Evolutionary conservation across 2,329 filamentous ascomycete species (phyloP), one percentile per base, ranked within the genome.

Genomic region (Botryotinia calthae): DNA sequence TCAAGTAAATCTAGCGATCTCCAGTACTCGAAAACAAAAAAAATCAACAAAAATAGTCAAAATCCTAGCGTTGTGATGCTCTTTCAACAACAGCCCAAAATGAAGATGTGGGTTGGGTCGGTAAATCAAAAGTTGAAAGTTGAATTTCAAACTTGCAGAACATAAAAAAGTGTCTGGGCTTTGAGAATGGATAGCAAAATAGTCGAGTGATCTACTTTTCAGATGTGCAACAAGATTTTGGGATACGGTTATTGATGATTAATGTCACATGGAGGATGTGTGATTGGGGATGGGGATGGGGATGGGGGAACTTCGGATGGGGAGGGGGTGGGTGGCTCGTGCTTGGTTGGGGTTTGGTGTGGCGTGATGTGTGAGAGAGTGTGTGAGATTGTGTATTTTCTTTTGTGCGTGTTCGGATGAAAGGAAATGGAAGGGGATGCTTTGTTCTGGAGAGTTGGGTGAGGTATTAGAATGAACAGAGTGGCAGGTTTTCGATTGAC

Each of bases 21-120:
- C 2, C 4, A 18, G 0, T 0, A 56, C 2, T 18, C 14, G 18
- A 3, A 18, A 0, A 28, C 1, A 28, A n/a, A 2, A 3, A 8
- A 3, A 28, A 1, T 3, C 1, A 8, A 16, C 1, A 54, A 2
- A 0, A 28, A 8, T 18, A 28, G 0, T 28, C 1, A 18, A 2
- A 28, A 28, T 18, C 0, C 1, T 14, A 28, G 6, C 6, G 14
- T 54, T 28, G 51, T 28, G 3, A 14, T 18, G 25, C 4, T 5
- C 5, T 8, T 18, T 54, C 3, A 14, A 28, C 1, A 28, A 28
- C 16, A 0, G 1, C 14, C 14, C 1, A 4, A 28, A 18, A 28
- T 54, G 51, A 54, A 54, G 6, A 6, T 4, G 5, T 7, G 16
- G 25, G 48, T 12, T 16, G 4, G 6, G 25, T 1, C 2, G 22